Conservation (phyloP, 345 rosid species). For the Nasturtium officinale region DNA sequence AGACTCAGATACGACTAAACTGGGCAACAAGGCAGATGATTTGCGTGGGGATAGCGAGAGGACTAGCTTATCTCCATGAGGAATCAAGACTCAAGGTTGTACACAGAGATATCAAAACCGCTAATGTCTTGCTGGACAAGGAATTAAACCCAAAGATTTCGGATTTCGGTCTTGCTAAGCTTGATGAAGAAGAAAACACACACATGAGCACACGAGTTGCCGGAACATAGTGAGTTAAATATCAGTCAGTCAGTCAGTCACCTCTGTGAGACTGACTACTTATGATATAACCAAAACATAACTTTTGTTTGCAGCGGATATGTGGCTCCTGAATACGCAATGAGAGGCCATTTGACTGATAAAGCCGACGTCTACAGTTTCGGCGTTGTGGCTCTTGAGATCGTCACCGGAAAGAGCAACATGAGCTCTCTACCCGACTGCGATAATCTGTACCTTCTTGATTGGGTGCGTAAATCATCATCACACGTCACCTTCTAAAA, state of each 20-base stretch:
- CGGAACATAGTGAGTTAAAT: constrained; percentile 50
- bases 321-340: constrained; percentile 59
- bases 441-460: constrained; percentile 50
- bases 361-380: constrained; percentile 58
- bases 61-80: constrained; percentile 54
- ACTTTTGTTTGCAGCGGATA: constrained; percentile 40
- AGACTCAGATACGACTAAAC: constrained; percentile 41
- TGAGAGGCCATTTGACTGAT: constrained; percentile 51
- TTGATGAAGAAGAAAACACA: constrained; percentile 53
- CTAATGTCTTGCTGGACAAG: constrained; percentile 52
- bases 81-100: constrained; percentile 55
- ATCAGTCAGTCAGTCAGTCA: background rate
- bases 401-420: constrained; percentile 52
- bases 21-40: constrained; percentile 52
- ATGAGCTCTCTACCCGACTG: constrained; percentile 36
- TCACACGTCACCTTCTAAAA: background rate
- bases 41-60: constrained; percentile 58
- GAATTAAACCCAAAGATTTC: constrained; percentile 51
- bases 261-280: no score
- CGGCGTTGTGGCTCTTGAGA: constrained; percentile 51
- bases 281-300: background rate
- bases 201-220: constrained; percentile 58
- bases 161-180: constrained; percentile 56
- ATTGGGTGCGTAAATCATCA: constrained; percentile 42
- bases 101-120: constrained; percentile 58